Evolutionary conservation across 495 filamentous ascomycete species (phyloP), one percentile per base, ranked within the genome.

Genomic region (Aspergillus conjunctus): DNA sequence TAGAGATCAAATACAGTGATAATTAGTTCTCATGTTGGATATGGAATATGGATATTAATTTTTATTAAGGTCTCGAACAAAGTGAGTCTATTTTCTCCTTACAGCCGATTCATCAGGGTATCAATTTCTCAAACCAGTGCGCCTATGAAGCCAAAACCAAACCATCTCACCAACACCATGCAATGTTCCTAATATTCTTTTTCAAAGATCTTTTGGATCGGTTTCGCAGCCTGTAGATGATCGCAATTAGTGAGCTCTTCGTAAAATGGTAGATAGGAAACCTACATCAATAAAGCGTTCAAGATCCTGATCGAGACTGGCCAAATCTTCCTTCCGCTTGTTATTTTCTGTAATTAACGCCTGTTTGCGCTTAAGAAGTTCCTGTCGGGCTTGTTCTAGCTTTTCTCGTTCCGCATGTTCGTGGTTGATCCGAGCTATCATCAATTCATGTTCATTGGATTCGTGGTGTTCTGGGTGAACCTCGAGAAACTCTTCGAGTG

Each of bases 291-390:
- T 91, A 67, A 96, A 96, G 67, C 91, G 90, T 76, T 96, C 92
- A 63, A 96, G 77, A 70, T 95, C 89, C 74, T 89, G 87, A 66
- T 96, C 93, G 37, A 97, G 78, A 63, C 87, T 95, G 34, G 87
- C 90, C 26, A 98, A 77, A 69, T 98, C 91, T 56, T 97, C 93
- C 72, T 94, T 93, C 52, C 93, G 82, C 76, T 91, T 96, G 79
- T 96, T 96, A 67, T 97, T 97, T 67, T 97, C 93, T 7, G 90
- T 88, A 56, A 95, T 95, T 56, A 98, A 79, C 51, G 86, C 88
- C 71, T 96, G 91, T 69, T 98, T 98, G 70, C 88, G 86, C 79
- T 91, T 93, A 55, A 97, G 75, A 26, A 97, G 80, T 63, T 88
- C 90, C 72, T 92, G 91, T 41, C 95, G 84, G 59, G 89, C 87